Evolutionary conservation across 768 basidiomycete genomes (phyloP).

Genomic region (Boletus rubescentipes): DNA sequence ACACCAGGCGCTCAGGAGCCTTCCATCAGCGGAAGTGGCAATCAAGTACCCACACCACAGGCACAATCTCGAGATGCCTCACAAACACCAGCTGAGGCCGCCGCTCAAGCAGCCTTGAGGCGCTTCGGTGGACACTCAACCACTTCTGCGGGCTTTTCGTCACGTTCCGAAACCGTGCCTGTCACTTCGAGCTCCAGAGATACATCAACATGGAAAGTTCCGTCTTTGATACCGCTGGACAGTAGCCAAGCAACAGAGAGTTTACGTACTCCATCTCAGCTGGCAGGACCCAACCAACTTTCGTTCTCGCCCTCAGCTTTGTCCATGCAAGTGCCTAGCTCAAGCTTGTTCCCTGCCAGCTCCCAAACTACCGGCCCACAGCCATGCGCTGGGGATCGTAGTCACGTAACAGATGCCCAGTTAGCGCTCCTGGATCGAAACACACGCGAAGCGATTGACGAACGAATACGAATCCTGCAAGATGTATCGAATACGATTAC

Average conservation of each 20-base stretch:
- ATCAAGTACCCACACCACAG: conserved; percentile 6
- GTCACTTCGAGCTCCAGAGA: conserved; percentile 8
- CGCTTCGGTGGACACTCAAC: conserved; percentile 34
- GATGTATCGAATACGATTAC: conserved; percentile 73
- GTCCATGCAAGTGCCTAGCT: not conserved
- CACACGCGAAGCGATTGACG: conserved; percentile 82
- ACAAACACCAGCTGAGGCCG: conserved; percentile 49
- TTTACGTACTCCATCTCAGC: not conserved
- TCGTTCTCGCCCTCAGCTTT: conserved; percentile 6
- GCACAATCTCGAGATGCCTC: conserved; percentile 7
- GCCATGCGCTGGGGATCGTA: conserved; percentile 38
- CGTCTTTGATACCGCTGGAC: conserved; percentile 28
- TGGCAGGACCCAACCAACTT: conserved; percentile 4
- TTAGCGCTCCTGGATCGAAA: conserved; percentile 61
- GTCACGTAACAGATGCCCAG: conserved; percentile 47
- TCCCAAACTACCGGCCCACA: not conserved
- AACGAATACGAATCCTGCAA: conserved; percentile 76
- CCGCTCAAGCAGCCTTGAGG: conserved; percentile 66
- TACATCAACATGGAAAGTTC: conserved; percentile 22
- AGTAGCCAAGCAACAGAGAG: not conserved
- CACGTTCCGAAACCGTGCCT: conserved; percentile 7
- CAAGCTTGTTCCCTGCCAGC: not conserved
- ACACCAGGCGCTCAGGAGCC: conserved; percentile 8
- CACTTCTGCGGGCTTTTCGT: conserved; percentile 9
- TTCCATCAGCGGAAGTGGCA: not conserved